phyloP scores from a whole-genome alignment of 805 yeast species.

The Komagataella phaffii region DNA sequence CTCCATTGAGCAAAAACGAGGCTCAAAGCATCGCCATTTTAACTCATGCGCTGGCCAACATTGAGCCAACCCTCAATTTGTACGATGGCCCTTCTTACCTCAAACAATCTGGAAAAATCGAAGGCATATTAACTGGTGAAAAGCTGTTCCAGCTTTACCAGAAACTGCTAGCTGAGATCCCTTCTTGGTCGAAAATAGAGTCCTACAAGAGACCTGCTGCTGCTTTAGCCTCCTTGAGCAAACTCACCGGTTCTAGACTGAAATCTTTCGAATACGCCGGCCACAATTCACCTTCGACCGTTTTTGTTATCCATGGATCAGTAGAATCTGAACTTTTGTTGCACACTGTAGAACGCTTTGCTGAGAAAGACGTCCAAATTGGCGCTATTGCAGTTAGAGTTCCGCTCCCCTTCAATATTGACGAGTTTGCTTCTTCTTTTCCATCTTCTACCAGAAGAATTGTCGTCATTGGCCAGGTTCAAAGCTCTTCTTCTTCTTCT shows the following conservation, averaged over 20 bases:
- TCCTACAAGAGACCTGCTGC: conserved; percentile 24
- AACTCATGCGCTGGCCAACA: conserved; percentile 44
- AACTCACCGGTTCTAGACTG: conserved; percentile 31
- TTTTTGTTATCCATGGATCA: conserved; percentile 77
- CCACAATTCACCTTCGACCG: conserved; percentile 43
- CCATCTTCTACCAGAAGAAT: conserved; percentile 47
- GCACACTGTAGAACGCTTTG: conserved; percentile 23
- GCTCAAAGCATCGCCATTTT: conserved; percentile 56
- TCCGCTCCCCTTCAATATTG: conserved; percentile 66
- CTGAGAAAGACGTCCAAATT: conserved; percentile 23
- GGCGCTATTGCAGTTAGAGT: conserved; percentile 65
- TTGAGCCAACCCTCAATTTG: conserved; percentile 51
- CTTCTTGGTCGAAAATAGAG: conserved; percentile 12
- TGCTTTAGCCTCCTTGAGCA: conserved; percentile 38
- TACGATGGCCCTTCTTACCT: conserved; percentile 69
- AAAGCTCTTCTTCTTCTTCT: conserved; percentile 24
- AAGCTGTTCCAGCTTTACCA: conserved; percentile 25
- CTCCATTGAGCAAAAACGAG: conserved; percentile 51
- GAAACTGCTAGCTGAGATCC: conserved; percentile 19
- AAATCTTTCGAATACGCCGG: conserved; percentile 65
- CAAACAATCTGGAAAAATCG: conserved; percentile 33
- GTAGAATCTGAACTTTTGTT: conserved; percentile 44
- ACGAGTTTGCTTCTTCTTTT: conserved; percentile 41
- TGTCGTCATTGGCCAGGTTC: conserved; percentile 52
- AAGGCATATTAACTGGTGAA: conserved; percentile 28